Percentiles rank a stretch among this genome's conserved stretches.
These are phyloP conservation scores for Candida sp. DNA, from an alignment of 1,139 yeast genomes.

Conservation along the genomic window DNA sequence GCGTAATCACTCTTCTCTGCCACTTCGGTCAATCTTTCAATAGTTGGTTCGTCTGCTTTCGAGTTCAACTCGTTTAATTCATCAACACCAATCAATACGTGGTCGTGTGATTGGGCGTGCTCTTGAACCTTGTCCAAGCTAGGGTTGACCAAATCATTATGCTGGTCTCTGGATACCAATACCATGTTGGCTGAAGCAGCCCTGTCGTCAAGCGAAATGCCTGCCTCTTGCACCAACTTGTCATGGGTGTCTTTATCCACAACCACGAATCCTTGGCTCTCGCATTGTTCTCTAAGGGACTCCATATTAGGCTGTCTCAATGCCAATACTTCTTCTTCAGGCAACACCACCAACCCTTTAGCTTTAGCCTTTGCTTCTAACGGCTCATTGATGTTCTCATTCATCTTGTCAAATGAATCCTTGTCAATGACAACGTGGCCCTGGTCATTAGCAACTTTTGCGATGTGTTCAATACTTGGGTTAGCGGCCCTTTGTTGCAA, in stretches of 20 bases:
- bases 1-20: constrained; percentile 1
- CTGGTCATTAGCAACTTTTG: constrained; percentile 11
- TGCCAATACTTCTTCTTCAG: constrained; percentile 16
- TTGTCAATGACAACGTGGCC: constrained; percentile 14
- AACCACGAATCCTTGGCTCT: constrained; percentile 14
- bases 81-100: constrained; percentile 20
- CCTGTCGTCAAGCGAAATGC: constrained; percentile 19
- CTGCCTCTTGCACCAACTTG: constrained; percentile 12
- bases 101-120: constrained; percentile 20
- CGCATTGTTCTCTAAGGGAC: constrained; percentile 24
- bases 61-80: constrained; percentile 21
- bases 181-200: constrained; percentile 22
- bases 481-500: constrained; percentile 12
- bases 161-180: constrained; percentile 21
- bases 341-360: constrained; percentile 17
- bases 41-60: constrained; percentile 8
- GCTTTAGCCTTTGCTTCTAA: constrained; percentile 24
- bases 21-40: constrained; percentile 21
- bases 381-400: constrained; percentile 16
- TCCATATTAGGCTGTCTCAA: constrained; percentile 26
- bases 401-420: constrained; percentile 11
- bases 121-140: constrained; percentile 22
- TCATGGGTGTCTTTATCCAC: constrained; percentile 14
- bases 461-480: constrained; percentile 18
- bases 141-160: constrained; percentile 21